phyloP scores from a whole-genome alignment of 805 yeast species.

The Metschnikowia santaceciliae region DNA sequence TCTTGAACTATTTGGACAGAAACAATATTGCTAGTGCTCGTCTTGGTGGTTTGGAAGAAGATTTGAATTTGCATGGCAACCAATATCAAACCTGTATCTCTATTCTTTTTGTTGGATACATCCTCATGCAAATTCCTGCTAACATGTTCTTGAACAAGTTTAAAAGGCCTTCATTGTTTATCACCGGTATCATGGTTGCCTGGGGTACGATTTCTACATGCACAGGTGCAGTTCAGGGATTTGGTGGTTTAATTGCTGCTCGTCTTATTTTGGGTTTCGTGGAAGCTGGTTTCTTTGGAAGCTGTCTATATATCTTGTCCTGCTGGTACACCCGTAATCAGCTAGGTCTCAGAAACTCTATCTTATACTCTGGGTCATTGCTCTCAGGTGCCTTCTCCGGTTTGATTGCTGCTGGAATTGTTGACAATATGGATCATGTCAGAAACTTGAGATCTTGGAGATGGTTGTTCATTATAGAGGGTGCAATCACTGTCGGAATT shows the following conservation, averaged over 20 bases:
- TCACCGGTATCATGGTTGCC: slow-evolving; percentile 44
- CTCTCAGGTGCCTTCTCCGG: slow-evolving; percentile 54
- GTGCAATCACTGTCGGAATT: slow-evolving; percentile 46
- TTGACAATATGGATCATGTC: slow-evolving; percentile 31
- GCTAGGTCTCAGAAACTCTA: slow-evolving; percentile 46
- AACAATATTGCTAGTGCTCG: slow-evolving; percentile 54
- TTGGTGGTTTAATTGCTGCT: slow-evolving; percentile 42
- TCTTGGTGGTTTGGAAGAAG: slow-evolving; percentile 46
- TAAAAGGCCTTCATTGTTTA: slow-evolving; percentile 49
- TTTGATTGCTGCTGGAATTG: slow-evolving; percentile 51
- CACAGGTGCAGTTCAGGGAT: slow-evolving; percentile 44
- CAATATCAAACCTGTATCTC: slow-evolving; percentile 51
- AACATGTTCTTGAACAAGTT: slow-evolving; percentile 44
- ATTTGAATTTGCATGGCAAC: slow-evolving; percentile 37
- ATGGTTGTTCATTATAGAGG: slow-evolving; percentile 56
- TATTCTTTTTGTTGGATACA: slow-evolving; percentile 49
- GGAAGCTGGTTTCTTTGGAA: slow-evolving; percentile 47
- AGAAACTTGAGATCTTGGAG: slow-evolving; percentile 39
- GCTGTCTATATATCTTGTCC: slow-evolving; percentile 47
- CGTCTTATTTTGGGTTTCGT: slow-evolving; percentile 46
- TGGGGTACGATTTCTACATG: slow-evolving; percentile 51
- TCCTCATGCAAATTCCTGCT: slow-evolving; percentile 46
- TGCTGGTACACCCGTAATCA: slow-evolving; percentile 54
- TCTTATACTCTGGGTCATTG: slow-evolving; percentile 49
- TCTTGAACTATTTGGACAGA: slow-evolving; percentile 50